Conservation (phyloP, 345 rosid genomes). For the Linum tenue region DNA sequence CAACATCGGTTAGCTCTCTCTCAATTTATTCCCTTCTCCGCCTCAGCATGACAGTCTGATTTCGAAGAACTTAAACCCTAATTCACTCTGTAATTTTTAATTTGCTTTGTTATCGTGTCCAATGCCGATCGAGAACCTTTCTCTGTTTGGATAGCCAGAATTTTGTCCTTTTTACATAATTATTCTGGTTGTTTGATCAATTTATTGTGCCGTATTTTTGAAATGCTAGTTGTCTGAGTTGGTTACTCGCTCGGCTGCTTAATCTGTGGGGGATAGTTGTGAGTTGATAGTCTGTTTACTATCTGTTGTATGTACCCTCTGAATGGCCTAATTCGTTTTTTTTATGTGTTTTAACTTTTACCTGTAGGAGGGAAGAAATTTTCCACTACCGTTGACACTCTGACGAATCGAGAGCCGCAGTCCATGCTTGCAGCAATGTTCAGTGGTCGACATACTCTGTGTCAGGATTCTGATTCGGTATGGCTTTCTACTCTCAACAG, state of each 20-base stretch:
- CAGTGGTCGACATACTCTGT: conserved; percentile 68
- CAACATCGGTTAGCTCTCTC: conserved; percentile 6
- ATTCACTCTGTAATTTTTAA: background rate
- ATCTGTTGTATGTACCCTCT: too few relatives aligned
- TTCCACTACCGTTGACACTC: conserved; percentile 64
- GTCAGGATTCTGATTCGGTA: conserved; percentile 53
- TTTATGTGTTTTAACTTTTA: background rate
- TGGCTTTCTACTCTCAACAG: background rate
- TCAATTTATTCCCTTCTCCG: background rate
- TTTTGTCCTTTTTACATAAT: too few relatives aligned
- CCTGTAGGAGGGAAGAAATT: conserved; percentile 74
- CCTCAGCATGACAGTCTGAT: background rate
- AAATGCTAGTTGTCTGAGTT: too few relatives aligned
- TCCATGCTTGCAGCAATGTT: conserved; percentile 95
- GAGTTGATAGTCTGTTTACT: background rate
- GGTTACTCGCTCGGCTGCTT: too few relatives aligned
- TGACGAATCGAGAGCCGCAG: conserved; percentile 80
- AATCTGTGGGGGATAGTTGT: too few relatives aligned
- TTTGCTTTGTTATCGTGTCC: background rate
- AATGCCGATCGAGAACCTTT: background rate
- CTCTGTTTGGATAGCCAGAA: background rate
- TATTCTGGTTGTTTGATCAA: too few relatives aligned
- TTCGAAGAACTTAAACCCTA: background rate
- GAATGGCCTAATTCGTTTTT: too few relatives aligned
- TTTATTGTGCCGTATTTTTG: too few relatives aligned